phyloP scores from a whole-genome alignment of 2,329 filamentous ascomycete genomes.

The Ophiostoma quercus region DNA sequence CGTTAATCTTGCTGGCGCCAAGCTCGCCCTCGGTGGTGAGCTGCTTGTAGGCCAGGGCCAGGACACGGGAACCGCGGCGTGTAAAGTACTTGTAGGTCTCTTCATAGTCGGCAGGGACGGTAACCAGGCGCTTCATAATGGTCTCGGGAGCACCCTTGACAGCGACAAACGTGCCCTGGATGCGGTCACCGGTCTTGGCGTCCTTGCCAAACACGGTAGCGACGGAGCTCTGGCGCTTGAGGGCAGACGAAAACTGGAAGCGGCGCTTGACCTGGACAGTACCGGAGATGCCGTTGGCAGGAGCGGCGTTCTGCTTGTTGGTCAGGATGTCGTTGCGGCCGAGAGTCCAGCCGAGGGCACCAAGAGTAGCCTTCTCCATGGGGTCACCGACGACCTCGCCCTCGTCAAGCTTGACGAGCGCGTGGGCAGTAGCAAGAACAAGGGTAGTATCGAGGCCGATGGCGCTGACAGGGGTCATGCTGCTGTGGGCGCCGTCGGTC shows the following conservation, averaged over 20 bases:
- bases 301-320: constrained; percentile 53
- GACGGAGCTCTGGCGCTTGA: constrained; percentile 94
- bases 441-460: constrained; percentile 78
- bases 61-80: constrained; percentile 86
- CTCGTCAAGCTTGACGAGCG: constrained; percentile 91
- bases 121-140: constrained; percentile 84
- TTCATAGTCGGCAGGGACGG: constrained; percentile 81
- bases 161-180: constrained; percentile 81
- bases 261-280: constrained; percentile 90
- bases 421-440: constrained; percentile 90
- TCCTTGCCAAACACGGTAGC: constrained; percentile 73
- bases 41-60: constrained; percentile 91
- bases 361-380: constrained; percentile 95
- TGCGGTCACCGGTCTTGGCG: constrained; percentile 65
- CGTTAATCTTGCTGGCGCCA: constrained; percentile 79
- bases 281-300: constrained; percentile 54
- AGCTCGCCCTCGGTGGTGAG: constrained; percentile 76
- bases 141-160: constrained; percentile 98
- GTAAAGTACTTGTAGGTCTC: constrained; percentile 99
- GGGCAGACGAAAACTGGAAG: constrained; percentile 94
- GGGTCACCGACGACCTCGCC: constrained; percentile 96
- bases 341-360: constrained; percentile 86
- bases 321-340: constrained; percentile 80
- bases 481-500: constrained; percentile 74
- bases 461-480: constrained; percentile 65